A percentile compares a stretch with the other conserved stretches of the same genome.
These are phyloP conservation scores for Patellifolia procumbens DNA, from an alignment of 179 eudicot genomes.

Conservation along the genomic window DNA sequence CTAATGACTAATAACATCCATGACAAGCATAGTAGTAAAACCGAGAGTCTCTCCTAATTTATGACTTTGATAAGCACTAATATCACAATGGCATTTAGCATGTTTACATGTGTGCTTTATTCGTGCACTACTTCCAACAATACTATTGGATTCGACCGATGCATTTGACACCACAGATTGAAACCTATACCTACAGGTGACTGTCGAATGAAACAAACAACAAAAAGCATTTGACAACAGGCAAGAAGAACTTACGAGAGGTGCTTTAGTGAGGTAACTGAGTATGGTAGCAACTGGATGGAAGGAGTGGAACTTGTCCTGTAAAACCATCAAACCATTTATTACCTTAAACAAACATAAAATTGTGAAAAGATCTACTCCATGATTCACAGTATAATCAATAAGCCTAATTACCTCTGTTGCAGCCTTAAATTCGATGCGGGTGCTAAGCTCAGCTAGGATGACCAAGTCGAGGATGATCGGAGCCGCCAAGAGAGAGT, in stretches of 20 bases:
- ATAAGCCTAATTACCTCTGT: constrained; percentile 47
- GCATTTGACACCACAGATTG: not conserved
- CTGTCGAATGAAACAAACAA: constrained; percentile 4
- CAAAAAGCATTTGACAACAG: not conserved
- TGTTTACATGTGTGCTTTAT: constrained; percentile 8
- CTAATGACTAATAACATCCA: too few relatives aligned
- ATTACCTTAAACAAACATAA: not conserved
- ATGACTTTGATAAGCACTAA: too few relatives aligned
- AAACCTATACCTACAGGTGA: constrained; percentile 11
- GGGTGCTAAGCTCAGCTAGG: constrained; percentile 86
- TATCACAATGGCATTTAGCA: not conserved
- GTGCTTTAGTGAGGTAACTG: constrained; percentile 97
- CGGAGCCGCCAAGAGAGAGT: constrained; percentile 91
- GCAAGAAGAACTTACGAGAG: constrained; percentile 63
- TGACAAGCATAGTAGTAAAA: too few relatives aligned
- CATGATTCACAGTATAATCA: not conserved
- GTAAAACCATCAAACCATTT: constrained; percentile 19
- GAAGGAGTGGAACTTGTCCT: constrained; percentile 94
- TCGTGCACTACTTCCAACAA: not conserved
- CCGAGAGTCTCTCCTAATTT: too few relatives aligned
- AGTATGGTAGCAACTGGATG: constrained; percentile 94
- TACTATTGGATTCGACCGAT: not conserved
- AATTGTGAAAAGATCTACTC: not conserved
- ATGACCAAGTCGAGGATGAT: constrained; percentile 92
- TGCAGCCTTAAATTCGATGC: constrained; percentile 87